Percentiles rank a stretch among this genome's conserved stretches.
Evolutionary conservation across 805 yeast genomes (phyloP).

Genomic region (Clavispora santaluciae): DNA sequence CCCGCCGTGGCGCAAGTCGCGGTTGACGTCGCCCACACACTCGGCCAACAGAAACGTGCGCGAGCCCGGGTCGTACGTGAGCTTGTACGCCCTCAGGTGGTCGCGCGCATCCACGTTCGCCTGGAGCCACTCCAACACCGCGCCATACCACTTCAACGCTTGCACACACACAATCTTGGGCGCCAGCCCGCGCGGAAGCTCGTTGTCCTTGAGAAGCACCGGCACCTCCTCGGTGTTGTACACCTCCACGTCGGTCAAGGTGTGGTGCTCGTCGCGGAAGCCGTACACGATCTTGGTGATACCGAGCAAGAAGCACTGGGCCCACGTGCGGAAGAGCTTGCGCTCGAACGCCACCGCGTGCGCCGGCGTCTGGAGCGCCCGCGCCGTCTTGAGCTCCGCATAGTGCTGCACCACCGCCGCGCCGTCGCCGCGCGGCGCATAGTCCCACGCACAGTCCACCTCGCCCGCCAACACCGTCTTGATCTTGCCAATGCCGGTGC

Average conservation of each 20-base stretch:
- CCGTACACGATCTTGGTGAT: slow-evolving; percentile 80
- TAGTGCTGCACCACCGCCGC: slow-evolving; percentile 64
- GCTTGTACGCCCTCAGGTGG: slow-evolving; percentile 47
- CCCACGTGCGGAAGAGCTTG: slow-evolving; percentile 81
- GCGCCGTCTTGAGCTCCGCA: slow-evolving; percentile 76
- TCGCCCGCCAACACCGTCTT: slow-evolving; percentile 78
- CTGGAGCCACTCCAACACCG: slow-evolving; percentile 73
- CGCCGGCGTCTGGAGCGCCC: slow-evolving; percentile 48
- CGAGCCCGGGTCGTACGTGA: slow-evolving; percentile 53
- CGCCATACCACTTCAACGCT: slow-evolving; percentile 82
- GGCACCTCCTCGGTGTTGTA: slow-evolving; percentile 79
- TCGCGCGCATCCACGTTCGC: slow-evolving; percentile 44
- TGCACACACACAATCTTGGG: slow-evolving; percentile 66
- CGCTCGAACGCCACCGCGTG: slow-evolving; percentile 66
- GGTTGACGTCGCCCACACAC: slow-evolving; percentile 31
- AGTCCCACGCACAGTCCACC: slow-evolving; percentile 87
- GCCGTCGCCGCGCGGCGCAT: slow-evolving; percentile 45
- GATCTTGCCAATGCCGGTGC: slow-evolving; percentile 75
- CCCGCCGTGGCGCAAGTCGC: slow-evolving; percentile 17
- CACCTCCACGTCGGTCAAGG: slow-evolving; percentile 67
- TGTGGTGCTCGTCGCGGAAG: slow-evolving; percentile 68
- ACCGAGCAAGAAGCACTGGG: slow-evolving; percentile 87
- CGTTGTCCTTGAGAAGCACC: slow-evolving; percentile 50
- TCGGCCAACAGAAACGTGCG: slow-evolving; percentile 50
- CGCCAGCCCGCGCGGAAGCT: slow-evolving; percentile 26